Evolutionary conservation across 805 yeast species (phyloP), one percentile per base, ranked within the genome.

Genomic region (Spencermartinsiella europaea): DNA sequence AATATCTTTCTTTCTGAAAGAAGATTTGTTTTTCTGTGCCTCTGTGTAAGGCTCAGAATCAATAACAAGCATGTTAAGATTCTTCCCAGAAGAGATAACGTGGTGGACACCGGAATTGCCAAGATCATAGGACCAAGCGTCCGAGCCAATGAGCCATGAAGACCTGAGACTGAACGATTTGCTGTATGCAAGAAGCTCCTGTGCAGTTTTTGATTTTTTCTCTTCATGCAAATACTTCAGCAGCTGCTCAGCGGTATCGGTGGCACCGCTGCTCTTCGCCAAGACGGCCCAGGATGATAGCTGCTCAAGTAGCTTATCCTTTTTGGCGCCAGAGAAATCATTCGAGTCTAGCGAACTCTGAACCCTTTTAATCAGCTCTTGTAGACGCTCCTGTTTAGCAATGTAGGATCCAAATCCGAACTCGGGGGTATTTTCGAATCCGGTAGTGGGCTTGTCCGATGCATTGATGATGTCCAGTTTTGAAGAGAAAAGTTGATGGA

Each of bases 41-140:
- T 72, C 66, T 52, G 77, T 71, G 55, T 67, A 61, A 10, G 95
- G 91, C 61, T 87, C 90, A 14, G 90, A 83, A 63, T 91, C 97
- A 59, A 91, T 82, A 49, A 91, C 73, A 60, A 91, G 76, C 76
- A 91, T 76, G 64, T 91, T 91, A 56, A 91, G 69, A 62, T 88
- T 85, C 62, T 80, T 75, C 39, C 82, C 82, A 0, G 90, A 80
- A 21, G 89, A 68, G 38, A 91, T 70, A 3, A 88, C 82, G 57
- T 83, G 83, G 64, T 91, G 97, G 43, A 91, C 82, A 63, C 97
- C 96, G 4, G 96, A 84, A 51, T 85, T 73, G 37, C 98, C 98
- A 56, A 87, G 71, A 68, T 91, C 98, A 62, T 83, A 89, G 17
- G 96, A 77, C 98, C 98, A 91, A 27, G 93, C 80, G 64, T 91